A percentile compares a stretch with the other conserved stretches of the same genome.
Conservation (phyloP, 129 eudicot genomes). For the Ambrosia trifida region DNA sequence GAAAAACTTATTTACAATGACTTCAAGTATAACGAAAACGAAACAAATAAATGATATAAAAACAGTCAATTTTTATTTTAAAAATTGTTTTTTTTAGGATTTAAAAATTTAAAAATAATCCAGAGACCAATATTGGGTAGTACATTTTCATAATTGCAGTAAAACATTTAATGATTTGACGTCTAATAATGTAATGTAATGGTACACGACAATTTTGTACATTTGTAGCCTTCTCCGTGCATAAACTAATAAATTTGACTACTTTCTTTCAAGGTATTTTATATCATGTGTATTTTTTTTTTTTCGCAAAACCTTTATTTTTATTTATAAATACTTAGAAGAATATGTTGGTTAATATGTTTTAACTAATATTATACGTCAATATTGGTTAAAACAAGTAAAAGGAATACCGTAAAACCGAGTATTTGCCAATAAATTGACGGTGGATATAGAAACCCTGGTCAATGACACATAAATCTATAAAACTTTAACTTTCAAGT, state of each 20-base stretch:
- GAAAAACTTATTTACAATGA: background rate
- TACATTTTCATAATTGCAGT: background rate
- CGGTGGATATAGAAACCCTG: too few relatives aligned
- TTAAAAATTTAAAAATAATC: background rate
- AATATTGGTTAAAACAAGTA: background rate
- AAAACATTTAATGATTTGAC: slow-evolving; percentile 9
- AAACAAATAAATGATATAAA: background rate
- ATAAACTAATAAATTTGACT: background rate
- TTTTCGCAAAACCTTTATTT: background rate
- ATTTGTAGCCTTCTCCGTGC: background rate
- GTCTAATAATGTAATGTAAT: background rate
- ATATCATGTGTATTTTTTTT: background rate
- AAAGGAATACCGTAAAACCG: background rate
- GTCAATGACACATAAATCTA: slow-evolving; percentile 6
- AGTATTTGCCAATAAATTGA: too few relatives aligned
- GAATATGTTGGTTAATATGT: background rate
- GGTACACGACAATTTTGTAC: slow-evolving; percentile 7
- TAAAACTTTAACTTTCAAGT: background rate
- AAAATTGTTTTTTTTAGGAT: background rate
- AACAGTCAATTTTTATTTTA: background rate
- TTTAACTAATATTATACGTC: background rate
- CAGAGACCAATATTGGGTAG: background rate
- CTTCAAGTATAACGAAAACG: background rate
- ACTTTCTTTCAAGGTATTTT: background rate
- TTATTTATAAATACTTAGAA: background rate